phyloP scores from a whole-genome alignment of 805 yeast genomes.

The Nakazawaea laoshanensis region DNA sequence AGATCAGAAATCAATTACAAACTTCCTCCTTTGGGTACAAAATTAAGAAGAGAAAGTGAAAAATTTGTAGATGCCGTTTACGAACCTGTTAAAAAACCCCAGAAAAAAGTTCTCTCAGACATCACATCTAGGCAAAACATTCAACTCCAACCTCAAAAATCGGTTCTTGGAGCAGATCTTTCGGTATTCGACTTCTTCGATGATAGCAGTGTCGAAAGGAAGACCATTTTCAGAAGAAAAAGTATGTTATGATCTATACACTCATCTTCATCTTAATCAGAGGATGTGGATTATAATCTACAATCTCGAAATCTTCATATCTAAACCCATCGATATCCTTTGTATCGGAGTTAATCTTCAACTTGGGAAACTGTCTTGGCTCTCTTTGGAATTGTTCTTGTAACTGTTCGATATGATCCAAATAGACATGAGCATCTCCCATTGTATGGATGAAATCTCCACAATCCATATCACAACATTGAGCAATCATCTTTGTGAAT shows the following conservation, averaged over 20 bases:
- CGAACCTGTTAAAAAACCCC: too few relatives aligned
- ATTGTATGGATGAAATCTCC: conserved; percentile 92
- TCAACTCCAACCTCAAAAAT: too few relatives aligned
- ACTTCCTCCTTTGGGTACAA: conserved; percentile 56
- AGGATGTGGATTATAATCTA: conserved; percentile 71
- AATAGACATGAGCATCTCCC: conserved; percentile 96
- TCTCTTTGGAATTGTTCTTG: conserved; percentile 67
- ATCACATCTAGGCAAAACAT: too few relatives aligned
- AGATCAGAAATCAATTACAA: conserved; percentile 56
- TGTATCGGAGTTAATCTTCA: conserved; percentile 61
- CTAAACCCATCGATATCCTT: conserved; percentile 76
- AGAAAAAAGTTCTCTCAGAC: too few relatives aligned
- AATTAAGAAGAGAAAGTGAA: conserved; percentile 60
- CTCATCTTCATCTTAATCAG: conserved; percentile 96
- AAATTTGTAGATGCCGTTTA: conserved; percentile 54
- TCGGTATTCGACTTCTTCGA: conserved; percentile 33
- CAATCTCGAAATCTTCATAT: conserved; percentile 80
- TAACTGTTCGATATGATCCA: conserved; percentile 88
- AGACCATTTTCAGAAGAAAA: conserved; percentile 10
- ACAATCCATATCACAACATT: conserved; percentile 88
- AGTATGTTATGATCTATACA: conserved; percentile 38
- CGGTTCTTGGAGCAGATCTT: too few relatives aligned
- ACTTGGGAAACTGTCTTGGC: conserved; percentile 77
- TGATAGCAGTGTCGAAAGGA: conserved; percentile 10
- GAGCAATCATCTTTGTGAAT: conserved; percentile 90